Conservation (phyloP, 1,139 yeast genomes). For the Diutina rugosa region DNA sequence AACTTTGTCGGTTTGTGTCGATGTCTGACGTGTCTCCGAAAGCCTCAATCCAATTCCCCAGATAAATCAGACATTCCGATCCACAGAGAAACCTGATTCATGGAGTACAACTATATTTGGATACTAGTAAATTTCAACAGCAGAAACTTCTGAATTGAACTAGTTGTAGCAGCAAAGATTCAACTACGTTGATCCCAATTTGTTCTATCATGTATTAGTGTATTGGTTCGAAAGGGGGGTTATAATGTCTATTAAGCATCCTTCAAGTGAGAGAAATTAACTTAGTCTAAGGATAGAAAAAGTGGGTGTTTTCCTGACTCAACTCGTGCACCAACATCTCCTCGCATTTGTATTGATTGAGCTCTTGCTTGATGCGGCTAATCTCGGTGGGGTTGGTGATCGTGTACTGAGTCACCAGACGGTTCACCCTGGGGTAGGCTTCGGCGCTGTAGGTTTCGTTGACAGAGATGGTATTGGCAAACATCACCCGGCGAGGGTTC, state of each 20-base stretch:
- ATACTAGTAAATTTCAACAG: too few relatives aligned
- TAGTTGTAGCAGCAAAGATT: too few relatives aligned
- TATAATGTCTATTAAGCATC: background rate
- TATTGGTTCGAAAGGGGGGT: background rate
- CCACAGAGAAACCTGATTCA: too few relatives aligned
- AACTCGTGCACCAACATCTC: slow-evolving; percentile 45
- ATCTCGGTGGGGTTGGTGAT: slow-evolving; percentile 34
- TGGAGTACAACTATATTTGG: too few relatives aligned
- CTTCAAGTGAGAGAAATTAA: background rate
- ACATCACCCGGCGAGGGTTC: slow-evolving; percentile 15
- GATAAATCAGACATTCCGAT: too few relatives aligned
- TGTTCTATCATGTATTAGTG: background rate
- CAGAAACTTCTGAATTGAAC: too few relatives aligned
- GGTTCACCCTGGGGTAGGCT: slow-evolving; percentile 38
- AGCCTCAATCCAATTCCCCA: too few relatives aligned
- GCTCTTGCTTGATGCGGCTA: slow-evolving; percentile 33
- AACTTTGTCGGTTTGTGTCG: too few relatives aligned
- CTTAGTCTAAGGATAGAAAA: slow-evolving; percentile 20
- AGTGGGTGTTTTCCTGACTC: slow-evolving; percentile 40
- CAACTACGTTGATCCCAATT: too few relatives aligned
- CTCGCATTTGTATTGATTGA: slow-evolving; percentile 37
- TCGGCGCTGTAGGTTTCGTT: slow-evolving; percentile 37
- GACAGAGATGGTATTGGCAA: slow-evolving; percentile 29
- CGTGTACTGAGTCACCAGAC: slow-evolving; percentile 37
- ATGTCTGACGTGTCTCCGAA: too few relatives aligned